These are phyloP conservation scores for Triangularia setosa DNA, from an alignment of 2,329 filamentous ascomycete genomes.

Conservation along the genomic window DNA sequence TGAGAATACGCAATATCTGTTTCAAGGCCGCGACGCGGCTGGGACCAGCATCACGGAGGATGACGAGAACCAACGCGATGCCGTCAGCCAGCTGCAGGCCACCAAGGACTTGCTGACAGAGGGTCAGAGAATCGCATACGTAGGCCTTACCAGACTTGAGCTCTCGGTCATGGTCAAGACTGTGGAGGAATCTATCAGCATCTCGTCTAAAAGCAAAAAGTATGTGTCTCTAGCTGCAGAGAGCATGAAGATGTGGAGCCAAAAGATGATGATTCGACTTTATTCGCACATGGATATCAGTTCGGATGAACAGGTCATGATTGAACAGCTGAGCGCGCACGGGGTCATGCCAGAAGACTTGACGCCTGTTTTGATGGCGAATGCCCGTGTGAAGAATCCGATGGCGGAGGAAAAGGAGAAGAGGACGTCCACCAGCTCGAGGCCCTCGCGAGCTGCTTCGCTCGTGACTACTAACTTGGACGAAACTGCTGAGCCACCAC, in stretches of 20 bases:
- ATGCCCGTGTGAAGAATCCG: slow-evolving; percentile 88
- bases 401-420: slow-evolving; percentile 54
- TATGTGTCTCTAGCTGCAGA: slow-evolving; percentile 66
- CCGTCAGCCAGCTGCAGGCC: slow-evolving; percentile 85
- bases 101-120: slow-evolving; percentile 95
- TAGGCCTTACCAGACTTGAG: slow-evolving; percentile 79
- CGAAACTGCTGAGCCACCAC: slow-evolving; percentile 47
- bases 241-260: slow-evolving; percentile 88
- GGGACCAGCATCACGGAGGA: slow-evolving; percentile 56
- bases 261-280: slow-evolving; percentile 95
- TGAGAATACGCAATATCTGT: slow-evolving; percentile 93
- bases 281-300: slow-evolving; percentile 98
- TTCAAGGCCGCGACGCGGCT: slow-evolving; percentile 61
- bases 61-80: slow-evolving; percentile 81
- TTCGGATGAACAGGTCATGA: slow-evolving; percentile 91
- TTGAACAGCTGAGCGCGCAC: slow-evolving; percentile 91
- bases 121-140: slow-evolving; percentile 92
- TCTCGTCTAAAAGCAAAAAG: slow-evolving; percentile 68
- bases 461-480: slow-evolving; percentile 39
- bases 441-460: slow-evolving; percentile 26
- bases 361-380: slow-evolving; percentile 82
- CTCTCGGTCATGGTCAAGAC: slow-evolving; percentile 74
- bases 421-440: slow-evolving; percentile 21
- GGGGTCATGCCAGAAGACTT: slow-evolving; percentile 82
- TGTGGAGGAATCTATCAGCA: slow-evolving; percentile 54